Evolutionary conservation across 164 flowering plant genomes (phyloP), one percentile per base, ranked within the genome.

Genomic region (Malania oleifera): DNA sequence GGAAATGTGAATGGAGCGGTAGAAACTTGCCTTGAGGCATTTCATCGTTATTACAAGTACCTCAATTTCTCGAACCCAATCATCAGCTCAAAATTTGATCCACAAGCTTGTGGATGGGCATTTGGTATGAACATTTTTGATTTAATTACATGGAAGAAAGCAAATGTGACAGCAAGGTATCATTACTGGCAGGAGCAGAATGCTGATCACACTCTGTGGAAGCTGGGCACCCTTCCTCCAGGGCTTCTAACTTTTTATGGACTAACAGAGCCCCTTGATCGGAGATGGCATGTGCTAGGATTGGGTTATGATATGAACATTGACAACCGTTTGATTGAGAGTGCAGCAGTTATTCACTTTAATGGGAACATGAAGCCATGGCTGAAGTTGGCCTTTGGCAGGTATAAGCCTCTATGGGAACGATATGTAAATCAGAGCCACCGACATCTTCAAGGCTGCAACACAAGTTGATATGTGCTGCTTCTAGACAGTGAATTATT

Each of bases 81-180:
- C 50, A 81, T 89, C 69, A 79, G 89, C 76, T 73, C 91, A 23
- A 84, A 79, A 62, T 75, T 84, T 71, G 93, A 89, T 57, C 96
- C 96, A 4, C 91, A 89, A 46, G 80, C 93, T 27, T 88, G 96
- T 62, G 91, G 82, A 22, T 87, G 95, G 95, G 96, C 96, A 6
- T 85, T 87, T 59, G 96, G 96, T 24, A 81, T 89, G 93, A 89
- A 89, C 61, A 76, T 89, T n/a, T 89, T 89, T 65, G 96, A 89
- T 65, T 62, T 89, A 67, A 64, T 84, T 55, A 77, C 75, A 15
- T 89, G 96, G 96, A 81, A 75, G 64, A 81, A 80, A 52, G 75
- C 73, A 1, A 86, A 89, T 55, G 87, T 89, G 61, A 89, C 96
- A 0, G 78, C 62, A 34, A 66, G 74, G 24, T 89, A 89, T 72